Base-by-base conservation (phyloP, 2,329 filamentous ascomycete genomes). In the Exophiala viscosa region DNA sequence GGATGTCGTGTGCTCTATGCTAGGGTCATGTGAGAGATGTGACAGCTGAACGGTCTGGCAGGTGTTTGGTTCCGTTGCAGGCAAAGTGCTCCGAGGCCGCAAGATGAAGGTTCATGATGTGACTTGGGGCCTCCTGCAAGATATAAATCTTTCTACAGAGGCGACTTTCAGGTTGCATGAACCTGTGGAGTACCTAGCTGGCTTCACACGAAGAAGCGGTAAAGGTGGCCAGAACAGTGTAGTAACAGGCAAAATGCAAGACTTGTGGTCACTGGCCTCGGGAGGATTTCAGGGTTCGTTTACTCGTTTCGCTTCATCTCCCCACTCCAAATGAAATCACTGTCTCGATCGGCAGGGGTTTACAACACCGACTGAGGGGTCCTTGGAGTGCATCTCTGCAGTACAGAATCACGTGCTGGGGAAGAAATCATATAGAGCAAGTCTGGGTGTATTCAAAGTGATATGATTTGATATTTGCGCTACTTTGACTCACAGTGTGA, bases 191-290 rank as follows among this genome's bases (percentile, higher is more conserved):
- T 13, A 48, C n/a, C n/a, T n/a, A 23, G 4, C 13, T 45, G 13
- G 13, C 14, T 23, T n/a, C n/a, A 36, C 3, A 14, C 44, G 33
- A 55, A 55, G 39, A 49, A 48, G 55, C 47, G 51, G 55, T 58
- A 47, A 54, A 54, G 51, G 55, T 54, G 55, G 55, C 51, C 51
- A 42, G 51, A 54, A 53, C 33, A 35, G 33, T 48, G 40, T 47
- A 44, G 47, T 41, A 28, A 28, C 23, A 28, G 23, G 23, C 41
- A n/a, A 44, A 14, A 15, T 23, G 28, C 17, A 44, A 18, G 17
- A n/a, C 34, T 34, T 47, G 45, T 31, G 42, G 32, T 34, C 34
- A 34, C 31, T 7, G 8, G 28, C 17, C 18, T 34, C 33, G 28
- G 20, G 32, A 33, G 14, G 8, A 15, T 40, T 23, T 11, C 18